Evolutionary conservation across 768 basidiomycete species (phyloP).

Genomic region (Paxillus involutus): DNA sequence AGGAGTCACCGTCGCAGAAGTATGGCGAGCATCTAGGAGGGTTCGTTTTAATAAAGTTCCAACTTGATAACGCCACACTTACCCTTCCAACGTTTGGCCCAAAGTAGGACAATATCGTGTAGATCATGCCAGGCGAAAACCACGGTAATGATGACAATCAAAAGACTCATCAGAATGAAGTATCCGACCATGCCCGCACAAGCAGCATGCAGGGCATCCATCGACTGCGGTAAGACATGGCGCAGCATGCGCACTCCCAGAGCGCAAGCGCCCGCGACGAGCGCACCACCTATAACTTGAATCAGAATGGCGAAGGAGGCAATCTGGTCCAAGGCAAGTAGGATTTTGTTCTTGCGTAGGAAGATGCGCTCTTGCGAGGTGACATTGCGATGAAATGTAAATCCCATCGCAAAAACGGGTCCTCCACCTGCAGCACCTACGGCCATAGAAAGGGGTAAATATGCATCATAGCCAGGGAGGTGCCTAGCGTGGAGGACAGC

Average conservation of each 20-base stretch:
- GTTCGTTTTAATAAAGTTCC: background rate
- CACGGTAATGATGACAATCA: background rate
- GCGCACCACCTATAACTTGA: background rate
- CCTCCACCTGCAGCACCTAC: slow-evolving; percentile 1
- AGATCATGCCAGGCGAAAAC: background rate
- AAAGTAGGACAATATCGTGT: background rate
- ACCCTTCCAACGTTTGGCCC: background rate
- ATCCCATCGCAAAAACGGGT: background rate
- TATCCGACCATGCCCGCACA: slow-evolving; percentile 4
- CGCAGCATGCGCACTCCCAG: slow-evolving; percentile 1
- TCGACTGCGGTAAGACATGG: background rate
- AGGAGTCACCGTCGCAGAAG: background rate
- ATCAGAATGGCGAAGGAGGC: background rate
- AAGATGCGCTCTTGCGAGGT: background rate
- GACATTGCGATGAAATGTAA: background rate
- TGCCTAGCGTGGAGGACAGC: background rate
- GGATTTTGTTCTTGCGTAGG: background rate
- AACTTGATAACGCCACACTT: background rate
- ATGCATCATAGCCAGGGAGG: background rate
- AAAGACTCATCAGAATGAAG: background rate
- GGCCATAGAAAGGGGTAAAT: background rate
- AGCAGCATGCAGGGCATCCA: slow-evolving; percentile 1
- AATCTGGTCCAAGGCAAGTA: background rate
- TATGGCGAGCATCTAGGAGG: background rate
- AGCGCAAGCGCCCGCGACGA: background rate